Conservation (phyloP, 2,329 filamentous ascomycete genomes). For the Dryadomyces quercivorus region DNA sequence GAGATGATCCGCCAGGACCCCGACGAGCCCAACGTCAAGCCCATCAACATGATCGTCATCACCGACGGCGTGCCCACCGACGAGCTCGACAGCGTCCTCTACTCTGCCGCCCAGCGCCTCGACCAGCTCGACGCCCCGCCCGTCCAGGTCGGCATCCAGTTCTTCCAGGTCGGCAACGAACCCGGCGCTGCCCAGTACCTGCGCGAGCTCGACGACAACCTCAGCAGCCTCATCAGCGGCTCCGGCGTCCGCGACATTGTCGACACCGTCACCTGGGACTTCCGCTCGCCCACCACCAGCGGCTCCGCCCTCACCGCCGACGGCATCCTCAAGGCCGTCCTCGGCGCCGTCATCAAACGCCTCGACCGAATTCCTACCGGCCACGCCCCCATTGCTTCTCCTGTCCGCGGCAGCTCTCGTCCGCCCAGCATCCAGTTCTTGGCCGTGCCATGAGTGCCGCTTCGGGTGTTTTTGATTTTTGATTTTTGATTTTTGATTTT, state of each 20-base stretch:
- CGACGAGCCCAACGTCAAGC: slow-evolving; percentile 42
- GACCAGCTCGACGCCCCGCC: slow-evolving; percentile 57
- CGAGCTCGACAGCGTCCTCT: slow-evolving; percentile 60
- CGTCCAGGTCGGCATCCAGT: slow-evolving; percentile 85
- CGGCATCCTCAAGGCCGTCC: slow-evolving; percentile 67
- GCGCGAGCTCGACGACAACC: slow-evolving; percentile 61
- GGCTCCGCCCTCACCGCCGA: slow-evolving; percentile 45
- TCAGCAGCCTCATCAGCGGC: slow-evolving; percentile 36
- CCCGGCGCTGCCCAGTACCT: slow-evolving; percentile 51
- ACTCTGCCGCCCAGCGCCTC: slow-evolving; percentile 55
- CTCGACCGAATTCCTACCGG: slow-evolving; percentile 7
- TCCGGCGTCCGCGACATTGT: slow-evolving; percentile 65
- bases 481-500: too few relatives aligned
- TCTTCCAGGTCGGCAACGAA: slow-evolving; percentile 86
- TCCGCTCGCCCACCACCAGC: slow-evolving; percentile 25
- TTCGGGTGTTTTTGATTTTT: too few relatives aligned
- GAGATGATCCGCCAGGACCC: slow-evolving; percentile 13
- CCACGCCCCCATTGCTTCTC: not conserved
- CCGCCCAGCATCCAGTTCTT: not conserved
- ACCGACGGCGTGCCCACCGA: slow-evolving; percentile 79
- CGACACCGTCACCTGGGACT: slow-evolving; percentile 70
- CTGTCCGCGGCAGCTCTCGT: not conserved
- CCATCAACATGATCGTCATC: slow-evolving; percentile 83
- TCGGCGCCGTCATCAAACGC: slow-evolving; percentile 56
- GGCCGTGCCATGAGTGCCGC: too few relatives aligned